Evolutionary conservation across 148 eudicot genomes (phyloP), one percentile per base, ranked within the genome.

Genomic region (Silene uniflora): DNA sequence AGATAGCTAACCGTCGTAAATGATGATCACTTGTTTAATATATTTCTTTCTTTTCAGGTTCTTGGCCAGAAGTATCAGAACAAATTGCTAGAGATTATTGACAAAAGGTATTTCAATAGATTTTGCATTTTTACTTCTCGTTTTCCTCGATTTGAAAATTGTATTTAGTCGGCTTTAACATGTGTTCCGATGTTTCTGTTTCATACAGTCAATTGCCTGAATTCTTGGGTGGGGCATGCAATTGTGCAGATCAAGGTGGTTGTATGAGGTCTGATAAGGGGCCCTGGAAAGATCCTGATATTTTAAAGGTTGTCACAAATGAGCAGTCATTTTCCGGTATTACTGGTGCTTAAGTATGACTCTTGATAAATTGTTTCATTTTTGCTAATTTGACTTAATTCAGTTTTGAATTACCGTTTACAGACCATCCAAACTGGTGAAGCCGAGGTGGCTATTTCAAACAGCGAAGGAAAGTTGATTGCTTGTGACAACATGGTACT

Each of bases 261-360:
- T 93, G 98, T 76, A 69, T 93, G 82, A 83, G 84, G 80, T 93
- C 93, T 59, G 83, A 85, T 67, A 93, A 87, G 83, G 98, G 98
- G 42, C 98, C 98, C 49, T 93, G 98, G 98, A 89, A 86, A 72
- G 87, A 93, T 79, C 92, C 83, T 54, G 78, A 83, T 54, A 80
- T 91, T 21, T 18, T 88, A 25, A 88, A 93, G 92, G 96, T 88
- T 58, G 73, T 55, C 73, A 13, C 32, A 7, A 66, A 47, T 63
- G 62, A 72, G 70, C 64, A 32, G 29, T 67, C 19, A 25, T 21
- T 5, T 46, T 22, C 25, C 42, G 17, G 16, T 14, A 55, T 23
- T 66, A 42, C 63, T 67, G 32, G 54, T 64, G 59, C 64, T 60
- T 14, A 62, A 19, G 25, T 62, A 23, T 39, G 44, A 67, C 64